Percentiles rank a stretch among this genome's conserved stretches.
These are phyloP conservation scores for Viola odorata DNA, from an alignment of 345 rosid species.

Conservation along the genomic window DNA sequence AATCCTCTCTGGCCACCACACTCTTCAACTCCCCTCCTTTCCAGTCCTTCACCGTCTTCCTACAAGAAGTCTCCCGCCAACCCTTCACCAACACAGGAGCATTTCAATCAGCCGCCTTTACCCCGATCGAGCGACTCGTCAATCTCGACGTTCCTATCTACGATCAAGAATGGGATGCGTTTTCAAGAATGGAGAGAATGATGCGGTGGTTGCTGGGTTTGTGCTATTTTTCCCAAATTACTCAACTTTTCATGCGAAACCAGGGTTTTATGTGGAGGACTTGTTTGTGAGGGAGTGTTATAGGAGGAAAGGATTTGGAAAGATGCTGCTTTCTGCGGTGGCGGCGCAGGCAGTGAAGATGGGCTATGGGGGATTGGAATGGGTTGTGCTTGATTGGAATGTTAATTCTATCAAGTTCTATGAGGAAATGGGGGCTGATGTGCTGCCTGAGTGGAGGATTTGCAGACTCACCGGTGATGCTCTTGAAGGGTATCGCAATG, in stretches of 20 bases:
- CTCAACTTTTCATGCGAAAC: conserved; percentile 60
- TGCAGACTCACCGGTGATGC: conserved; percentile 74
- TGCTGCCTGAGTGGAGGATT: conserved; percentile 70
- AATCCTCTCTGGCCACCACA: conserved; percentile 54
- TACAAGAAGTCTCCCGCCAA: conserved; percentile 57
- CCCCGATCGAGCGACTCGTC: conserved; percentile 35
- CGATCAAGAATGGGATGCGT: conserved; percentile 48
- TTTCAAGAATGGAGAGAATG: conserved; percentile 38
- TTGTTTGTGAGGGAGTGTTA: conserved; percentile 74
- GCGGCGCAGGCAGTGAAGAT: conserved; percentile 75
- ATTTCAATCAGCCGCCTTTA: conserved; percentile 19
- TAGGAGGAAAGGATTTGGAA: conserved; percentile 70
- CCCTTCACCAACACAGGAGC: conserved; percentile 25
- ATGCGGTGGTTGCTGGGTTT: conserved; percentile 57
- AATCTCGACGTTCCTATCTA: conserved; percentile 43
- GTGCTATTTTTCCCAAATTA: conserved; percentile 78
- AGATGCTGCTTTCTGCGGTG: conserved; percentile 64
- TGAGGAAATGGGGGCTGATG: conserved; percentile 79
- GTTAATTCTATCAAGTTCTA: conserved; percentile 68
- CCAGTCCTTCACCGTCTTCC: conserved; percentile 72
- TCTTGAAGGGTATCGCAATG: conserved; percentile 55
- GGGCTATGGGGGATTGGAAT: conserved; percentile 85
- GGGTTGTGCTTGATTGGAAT: conserved; percentile 92
- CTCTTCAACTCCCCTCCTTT: conserved; percentile 78
- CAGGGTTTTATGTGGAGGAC: conserved; percentile 80